Base-by-base conservation (phyloP, 495 filamentous ascomycete genomes). In the Glarea lozoyensis region DNA sequence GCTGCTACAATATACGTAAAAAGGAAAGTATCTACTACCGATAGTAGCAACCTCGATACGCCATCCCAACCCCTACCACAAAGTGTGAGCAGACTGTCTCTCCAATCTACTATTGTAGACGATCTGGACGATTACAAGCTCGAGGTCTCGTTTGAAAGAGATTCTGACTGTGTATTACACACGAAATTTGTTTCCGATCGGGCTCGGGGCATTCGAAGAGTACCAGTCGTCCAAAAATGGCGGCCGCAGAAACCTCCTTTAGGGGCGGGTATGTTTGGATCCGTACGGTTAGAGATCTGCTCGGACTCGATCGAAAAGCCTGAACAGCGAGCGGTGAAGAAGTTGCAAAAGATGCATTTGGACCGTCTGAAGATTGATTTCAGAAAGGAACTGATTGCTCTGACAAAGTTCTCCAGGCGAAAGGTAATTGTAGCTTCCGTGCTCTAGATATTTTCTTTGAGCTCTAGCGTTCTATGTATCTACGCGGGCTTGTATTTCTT, bases 311-410 rank as follows among this genome's bases (percentile, higher is more conserved):
- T 3, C 11, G 5, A 11, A 37, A 12, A 17, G 29, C 11, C 12
- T 17, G 17, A 6, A 3, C 25, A 3, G n/a, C 34, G 41, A 25
- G 42, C 42, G 3, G 42, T 45, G 5, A 45, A 37, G 23, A 19
- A 19, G 19, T 21, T 43, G 15, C 4, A 21, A n/a, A 36, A 43
- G 30, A 18, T 36, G 30, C 41, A 36, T 17, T 35, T 43, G 41
- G 12, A 34, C 12, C 16, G 41, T 35, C 11, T 15, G 18, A 39
- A 44, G 4, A 41, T 58, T 18, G 53, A 58, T 40, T 45, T 47
- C 20, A 55, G 35, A 23, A 55, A 52, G 37, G 54, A 57, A 25
- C 36, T 57, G 22, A 24, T 54, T 29, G 44, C 53, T 24, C 40
- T 57, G 37, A 40, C 54, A 10, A 52, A 48, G 13, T 49, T 52